These are phyloP conservation scores for Lanmaoa rubissima DNA, from an alignment of 768 basidiomycete genomes.

Conservation along the genomic window DNA sequence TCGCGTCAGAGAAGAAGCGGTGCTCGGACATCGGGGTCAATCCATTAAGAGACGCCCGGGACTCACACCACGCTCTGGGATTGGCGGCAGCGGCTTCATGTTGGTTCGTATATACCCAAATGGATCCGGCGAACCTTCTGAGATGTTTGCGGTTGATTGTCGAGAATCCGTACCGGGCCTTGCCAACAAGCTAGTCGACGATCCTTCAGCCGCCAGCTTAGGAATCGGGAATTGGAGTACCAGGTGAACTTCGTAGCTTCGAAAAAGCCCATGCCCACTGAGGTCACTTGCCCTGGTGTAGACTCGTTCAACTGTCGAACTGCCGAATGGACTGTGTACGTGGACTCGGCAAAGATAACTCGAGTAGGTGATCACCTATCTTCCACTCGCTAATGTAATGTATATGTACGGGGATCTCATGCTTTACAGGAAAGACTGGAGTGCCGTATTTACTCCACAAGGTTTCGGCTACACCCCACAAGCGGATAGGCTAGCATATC, in stretches of 20 bases:
- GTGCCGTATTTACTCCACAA: conserved; percentile 68
- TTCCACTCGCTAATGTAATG: not conserved
- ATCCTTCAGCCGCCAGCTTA: conserved; percentile 50
- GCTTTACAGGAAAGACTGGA: conserved; percentile 68
- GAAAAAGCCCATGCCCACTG: conserved; percentile 77
- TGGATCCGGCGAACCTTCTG: conserved; percentile 38
- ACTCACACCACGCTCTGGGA: conserved; percentile 53
- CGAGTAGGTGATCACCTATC: conserved; percentile 41
- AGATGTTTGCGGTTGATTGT: conserved; percentile 77
- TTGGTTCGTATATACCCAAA: conserved; percentile 62
- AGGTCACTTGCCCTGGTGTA: conserved; percentile 66
- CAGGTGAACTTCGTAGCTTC: conserved; percentile 87
- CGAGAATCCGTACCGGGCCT: conserved; percentile 66
- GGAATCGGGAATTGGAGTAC: conserved; percentile 87
- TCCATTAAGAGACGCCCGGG: conserved; percentile 49
- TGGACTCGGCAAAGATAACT: conserved; percentile 69
- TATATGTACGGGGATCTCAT: conserved; percentile 51
- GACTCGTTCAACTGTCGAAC: conserved; percentile 67
- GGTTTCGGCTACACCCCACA: conserved; percentile 21
- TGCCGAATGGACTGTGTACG: conserved; percentile 69
- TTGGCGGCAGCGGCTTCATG: conserved; percentile 84
- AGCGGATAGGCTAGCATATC: too few relatives aligned
- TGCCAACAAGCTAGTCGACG: conserved; percentile 38
- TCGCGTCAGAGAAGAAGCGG: conserved; percentile 86
- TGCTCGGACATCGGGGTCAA: conserved; percentile 85